Conservation (phyloP, 169 alveolate genomes). For the Babesia ovata region DNA sequence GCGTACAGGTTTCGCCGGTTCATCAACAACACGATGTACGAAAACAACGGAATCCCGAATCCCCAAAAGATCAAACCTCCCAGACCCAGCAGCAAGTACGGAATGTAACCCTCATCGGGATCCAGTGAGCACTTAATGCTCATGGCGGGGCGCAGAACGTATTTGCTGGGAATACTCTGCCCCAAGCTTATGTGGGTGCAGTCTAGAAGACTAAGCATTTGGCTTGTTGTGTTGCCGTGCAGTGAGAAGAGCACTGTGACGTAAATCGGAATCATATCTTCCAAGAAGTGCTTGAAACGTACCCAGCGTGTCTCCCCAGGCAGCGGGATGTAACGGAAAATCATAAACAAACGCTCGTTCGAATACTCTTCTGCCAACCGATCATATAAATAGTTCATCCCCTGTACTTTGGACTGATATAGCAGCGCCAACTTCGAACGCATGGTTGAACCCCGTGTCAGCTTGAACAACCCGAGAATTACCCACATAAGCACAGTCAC, state of each 20-base stretch:
- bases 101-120: slow-evolving; percentile 66
- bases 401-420: slow-evolving; percentile 64
- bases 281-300: slow-evolving; percentile 72
- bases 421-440: slow-evolving; percentile 48
- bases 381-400: slow-evolving; percentile 57
- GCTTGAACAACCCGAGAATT: slow-evolving; percentile 46
- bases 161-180: slow-evolving; percentile 71
- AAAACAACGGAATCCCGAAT: slow-evolving; percentile 80
- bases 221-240: slow-evolving; percentile 77
- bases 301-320: slow-evolving; percentile 71
- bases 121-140: slow-evolving; percentile 72
- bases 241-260: slow-evolving; percentile 82
- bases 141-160: slow-evolving; percentile 79
- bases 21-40: slow-evolving; percentile 74
- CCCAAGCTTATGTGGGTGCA: slow-evolving; percentile 73
- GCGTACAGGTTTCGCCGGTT: slow-evolving; percentile 77
- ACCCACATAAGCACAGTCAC: slow-evolving; percentile 76
- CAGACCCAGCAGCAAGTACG: slow-evolving; percentile 77
- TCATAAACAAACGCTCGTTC: slow-evolving; percentile 79
- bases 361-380: slow-evolving; percentile 71
- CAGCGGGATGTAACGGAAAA: slow-evolving; percentile 78
- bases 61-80: slow-evolving; percentile 82
- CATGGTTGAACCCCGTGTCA: slow-evolving; percentile 11
- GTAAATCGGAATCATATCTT: slow-evolving; percentile 86
- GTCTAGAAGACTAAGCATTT: slow-evolving; percentile 81